These are phyloP conservation scores for Euclidium syriacum DNA, from an alignment of 345 rosid species.

Conservation along the genomic window DNA sequence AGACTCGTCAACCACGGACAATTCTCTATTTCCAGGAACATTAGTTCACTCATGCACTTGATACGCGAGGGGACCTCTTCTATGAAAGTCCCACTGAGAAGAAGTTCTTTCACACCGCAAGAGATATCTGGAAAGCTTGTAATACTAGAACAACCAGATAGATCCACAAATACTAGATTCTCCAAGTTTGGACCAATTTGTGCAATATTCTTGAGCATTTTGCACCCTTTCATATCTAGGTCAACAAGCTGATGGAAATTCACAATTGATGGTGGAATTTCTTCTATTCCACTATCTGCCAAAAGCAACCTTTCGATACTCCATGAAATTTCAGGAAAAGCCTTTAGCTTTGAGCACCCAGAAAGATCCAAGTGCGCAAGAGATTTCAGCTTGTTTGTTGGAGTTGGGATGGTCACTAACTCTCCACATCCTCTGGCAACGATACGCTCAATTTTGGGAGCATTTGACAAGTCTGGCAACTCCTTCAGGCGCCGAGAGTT, in stretches of 20 bases:
- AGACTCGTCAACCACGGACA: not conserved
- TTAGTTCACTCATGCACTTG: not conserved
- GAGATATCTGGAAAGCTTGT: not conserved
- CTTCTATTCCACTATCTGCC: slow-evolving; percentile 8
- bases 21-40: not conserved
- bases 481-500: slow-evolving; percentile 6
- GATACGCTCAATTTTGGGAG: not conserved
- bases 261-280: slow-evolving; percentile 11
- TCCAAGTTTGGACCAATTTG: not conserved
- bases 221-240: not conserved
- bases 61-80: not conserved
- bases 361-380: slow-evolving; percentile 3
- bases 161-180: not conserved
- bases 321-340: slow-evolving; percentile 11
- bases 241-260: not conserved
- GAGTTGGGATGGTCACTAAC: not conserved
- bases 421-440: not conserved
- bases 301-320: not conserved
- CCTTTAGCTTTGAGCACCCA: slow-evolving; percentile 11
- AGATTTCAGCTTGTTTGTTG: not conserved
- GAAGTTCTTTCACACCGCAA: not conserved
- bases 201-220: not conserved
- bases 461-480: slow-evolving; percentile 12
- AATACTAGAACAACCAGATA: slow-evolving; percentile 3
- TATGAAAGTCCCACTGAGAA: not conserved